A percentile compares a stretch with the other conserved stretches of the same genome.
phyloP scores from a whole-genome alignment of 2,329 filamentous ascomycete species.

The Sclerotiophoma versabilis region DNA sequence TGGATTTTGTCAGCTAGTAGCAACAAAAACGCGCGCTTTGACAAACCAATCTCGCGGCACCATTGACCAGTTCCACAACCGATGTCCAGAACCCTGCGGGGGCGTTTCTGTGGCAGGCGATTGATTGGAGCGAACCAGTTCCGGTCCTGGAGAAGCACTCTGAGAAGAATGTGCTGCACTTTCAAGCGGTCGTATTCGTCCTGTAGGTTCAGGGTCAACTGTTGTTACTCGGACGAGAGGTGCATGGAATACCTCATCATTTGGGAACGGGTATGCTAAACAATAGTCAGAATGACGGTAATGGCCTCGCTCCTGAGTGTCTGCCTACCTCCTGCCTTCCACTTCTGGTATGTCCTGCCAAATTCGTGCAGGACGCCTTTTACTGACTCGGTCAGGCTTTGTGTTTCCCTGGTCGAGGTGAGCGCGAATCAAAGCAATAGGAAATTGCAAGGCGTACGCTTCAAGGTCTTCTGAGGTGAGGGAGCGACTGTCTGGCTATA shows the following conservation, averaged over 20 bases:
- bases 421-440: constrained; percentile 15
- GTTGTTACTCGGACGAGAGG: not conserved
- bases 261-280: constrained; percentile 50
- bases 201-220: constrained; percentile 36
- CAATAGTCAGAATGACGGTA: constrained; percentile 28
- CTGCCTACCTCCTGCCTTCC: constrained; percentile 49
- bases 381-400: constrained; percentile 50
- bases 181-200: constrained; percentile 49
- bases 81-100: constrained; percentile 51
- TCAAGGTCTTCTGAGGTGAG: constrained; percentile 41
- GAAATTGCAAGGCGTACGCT: constrained; percentile 34
- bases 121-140: constrained; percentile 50
- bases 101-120: constrained; percentile 38
- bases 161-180: constrained; percentile 49
- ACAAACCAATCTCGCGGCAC: constrained; percentile 53
- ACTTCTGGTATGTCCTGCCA: constrained; percentile 52
- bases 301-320: not conserved
- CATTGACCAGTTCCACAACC: constrained; percentile 53
- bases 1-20: constrained; percentile 31
- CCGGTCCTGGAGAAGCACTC: constrained; percentile 43
- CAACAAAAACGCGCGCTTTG: not conserved
- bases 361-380: constrained; percentile 50
- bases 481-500: constrained; percentile 43
- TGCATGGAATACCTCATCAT: constrained; percentile 45
- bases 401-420: constrained; percentile 42